A percentile compares a stretch with the other conserved stretches of the same genome.
Evolutionary conservation across 148 eudicot genomes (phyloP).

Genomic region (Drosera capensis): DNA sequence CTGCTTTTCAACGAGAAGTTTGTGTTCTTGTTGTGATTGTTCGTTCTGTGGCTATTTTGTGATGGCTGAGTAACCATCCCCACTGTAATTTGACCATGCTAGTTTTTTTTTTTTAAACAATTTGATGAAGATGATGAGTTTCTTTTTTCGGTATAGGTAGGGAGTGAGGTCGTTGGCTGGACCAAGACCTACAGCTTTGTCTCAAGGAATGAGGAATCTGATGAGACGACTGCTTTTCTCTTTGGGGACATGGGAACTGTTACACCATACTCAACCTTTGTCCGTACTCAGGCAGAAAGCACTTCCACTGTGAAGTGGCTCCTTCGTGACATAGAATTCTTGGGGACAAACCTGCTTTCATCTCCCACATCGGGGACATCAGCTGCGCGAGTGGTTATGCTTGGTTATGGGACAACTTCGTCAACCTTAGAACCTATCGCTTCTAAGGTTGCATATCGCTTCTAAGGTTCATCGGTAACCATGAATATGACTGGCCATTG

Average conservation of each 20-base stretch:
- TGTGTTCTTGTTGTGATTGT: no score
- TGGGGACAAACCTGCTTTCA: conserved; percentile 68
- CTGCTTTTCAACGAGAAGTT: no score
- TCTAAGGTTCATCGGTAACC: conserved; percentile 95
- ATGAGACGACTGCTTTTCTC: conserved; percentile 67
- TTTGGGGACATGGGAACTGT: conserved; percentile 98
- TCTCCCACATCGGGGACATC: conserved; percentile 94
- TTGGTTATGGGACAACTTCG: conserved; percentile 97
- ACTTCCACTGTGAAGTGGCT: conserved; percentile 80
- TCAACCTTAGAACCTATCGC: conserved; percentile 77
- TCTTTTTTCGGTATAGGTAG: conserved; percentile 38
- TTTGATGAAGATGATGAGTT: not conserved
- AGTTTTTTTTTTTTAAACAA: no score
- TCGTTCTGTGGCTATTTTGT: no score
- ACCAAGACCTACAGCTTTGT: conserved; percentile 59
- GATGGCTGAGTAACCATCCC: no score
- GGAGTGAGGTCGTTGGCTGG: conserved; percentile 92
- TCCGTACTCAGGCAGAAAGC: conserved; percentile 77
- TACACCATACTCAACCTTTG: conserved; percentile 64
- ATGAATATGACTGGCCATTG: conserved; percentile 86
- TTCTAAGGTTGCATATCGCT: conserved; percentile 68
- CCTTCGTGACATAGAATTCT: conserved; percentile 65
- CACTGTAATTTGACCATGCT: no score
- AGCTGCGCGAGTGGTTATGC: conserved; percentile 86
- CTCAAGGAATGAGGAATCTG: conserved; percentile 50